Percentiles rank a stretch among this genome's conserved stretches.
These are phyloP conservation scores for Apophysomyces elegans DNA, from an alignment of 371 early-diverging fungal species.

Conservation along the genomic window DNA sequence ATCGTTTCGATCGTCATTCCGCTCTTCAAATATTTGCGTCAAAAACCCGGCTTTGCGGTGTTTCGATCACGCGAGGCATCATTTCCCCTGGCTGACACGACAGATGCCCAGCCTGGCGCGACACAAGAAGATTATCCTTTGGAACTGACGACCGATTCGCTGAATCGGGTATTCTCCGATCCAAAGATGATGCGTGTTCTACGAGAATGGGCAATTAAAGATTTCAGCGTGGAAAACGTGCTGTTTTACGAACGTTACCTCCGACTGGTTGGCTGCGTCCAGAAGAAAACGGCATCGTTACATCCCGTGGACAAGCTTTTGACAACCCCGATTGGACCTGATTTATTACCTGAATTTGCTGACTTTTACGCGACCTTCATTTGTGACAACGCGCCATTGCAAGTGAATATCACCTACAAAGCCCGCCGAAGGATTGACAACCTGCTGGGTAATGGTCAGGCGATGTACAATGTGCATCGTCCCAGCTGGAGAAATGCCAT, in stretches of 20 bases:
- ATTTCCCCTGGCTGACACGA: neutral
- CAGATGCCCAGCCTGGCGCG: neutral
- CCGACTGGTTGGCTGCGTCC: conserved; percentile 18
- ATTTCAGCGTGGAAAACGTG: conserved; percentile 41
- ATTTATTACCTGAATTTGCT: conserved; percentile 19
- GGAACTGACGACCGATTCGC: conserved; percentile 16
- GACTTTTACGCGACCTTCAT: conserved; percentile 35
- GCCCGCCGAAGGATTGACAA: conserved; percentile 21
- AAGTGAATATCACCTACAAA: conserved; percentile 35
- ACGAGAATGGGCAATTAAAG: conserved; percentile 35
- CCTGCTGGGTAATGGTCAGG: conserved; percentile 10
- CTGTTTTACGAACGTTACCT: conserved; percentile 36
- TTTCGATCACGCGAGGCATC: conserved; percentile 1
- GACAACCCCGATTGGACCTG: conserved; percentile 7
- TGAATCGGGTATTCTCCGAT: conserved; percentile 20
- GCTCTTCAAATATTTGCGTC: conserved; percentile 13
- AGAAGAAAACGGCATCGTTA: neutral
- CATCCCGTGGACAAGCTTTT: neutral
- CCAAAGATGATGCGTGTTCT: conserved; percentile 26
- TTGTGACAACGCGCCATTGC: conserved; percentile 23
- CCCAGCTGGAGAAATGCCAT: neutral
- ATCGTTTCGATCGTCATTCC: conserved; percentile 29
- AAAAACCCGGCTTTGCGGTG: neutral
- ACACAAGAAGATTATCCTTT: neutral
- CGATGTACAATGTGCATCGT: neutral